These are phyloP conservation scores for Shiraia sp. DNA, from an alignment of 2,329 filamentous ascomycete species.

Conservation along the genomic window DNA sequence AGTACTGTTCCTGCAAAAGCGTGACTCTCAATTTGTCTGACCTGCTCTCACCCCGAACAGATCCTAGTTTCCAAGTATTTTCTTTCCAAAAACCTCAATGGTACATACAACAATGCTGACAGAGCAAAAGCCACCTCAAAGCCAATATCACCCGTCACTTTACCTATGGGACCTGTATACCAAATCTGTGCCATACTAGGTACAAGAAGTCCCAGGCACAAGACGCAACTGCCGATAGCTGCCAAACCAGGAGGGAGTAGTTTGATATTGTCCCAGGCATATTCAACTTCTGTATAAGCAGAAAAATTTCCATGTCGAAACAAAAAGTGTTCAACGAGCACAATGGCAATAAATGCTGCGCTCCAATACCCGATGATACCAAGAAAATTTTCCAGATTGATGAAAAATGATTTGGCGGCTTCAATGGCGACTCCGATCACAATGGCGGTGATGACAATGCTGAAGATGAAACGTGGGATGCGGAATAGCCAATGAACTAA, in stretches of 20 bases:
- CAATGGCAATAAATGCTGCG: conserved; percentile 38
- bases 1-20: too few relatives aligned
- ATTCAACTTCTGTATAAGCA: conserved; percentile 43
- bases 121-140: conserved; percentile 65
- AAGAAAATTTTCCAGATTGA: conserved; percentile 52
- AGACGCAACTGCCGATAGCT: conserved; percentile 43
- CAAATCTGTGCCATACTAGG: conserved; percentile 65
- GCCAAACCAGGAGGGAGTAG: conserved; percentile 48
- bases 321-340: conserved; percentile 44
- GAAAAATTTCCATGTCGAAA: conserved; percentile 40
- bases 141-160: conserved; percentile 65
- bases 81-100: conserved; percentile 48
- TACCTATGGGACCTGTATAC: conserved; percentile 64
- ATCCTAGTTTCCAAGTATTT: too few relatives aligned
- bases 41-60: conserved; percentile 24
- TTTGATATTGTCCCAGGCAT: conserved; percentile 46
- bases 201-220: conserved; percentile 55
- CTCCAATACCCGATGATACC: conserved; percentile 44
- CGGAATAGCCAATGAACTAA: conserved; percentile 60
- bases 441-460: conserved; percentile 61
- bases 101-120: conserved; percentile 50
- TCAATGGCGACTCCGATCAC: conserved; percentile 63
- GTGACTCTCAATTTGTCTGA: too few relatives aligned
- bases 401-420: conserved; percentile 61
- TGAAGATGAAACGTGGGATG: conserved; percentile 62